A percentile compares a stretch with the other conserved stretches of the same genome.
phyloP scores from a whole-genome alignment of 768 basidiomycete genomes.

The Boletus patriciae region DNA sequence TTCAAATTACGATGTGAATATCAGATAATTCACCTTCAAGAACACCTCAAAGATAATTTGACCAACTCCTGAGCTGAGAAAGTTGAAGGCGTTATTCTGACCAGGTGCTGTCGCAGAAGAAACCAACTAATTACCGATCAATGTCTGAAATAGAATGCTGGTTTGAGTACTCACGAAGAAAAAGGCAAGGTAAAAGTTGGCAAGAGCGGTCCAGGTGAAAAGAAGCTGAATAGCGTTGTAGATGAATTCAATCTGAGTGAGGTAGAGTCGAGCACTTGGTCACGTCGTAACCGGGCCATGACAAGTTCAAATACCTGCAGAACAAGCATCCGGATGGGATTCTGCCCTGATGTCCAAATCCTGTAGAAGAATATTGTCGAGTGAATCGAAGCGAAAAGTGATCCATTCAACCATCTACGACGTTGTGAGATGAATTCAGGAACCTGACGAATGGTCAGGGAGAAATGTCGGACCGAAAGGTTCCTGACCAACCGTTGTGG shows the following conservation, averaged over 20 bases:
- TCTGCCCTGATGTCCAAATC: constrained; percentile 92
- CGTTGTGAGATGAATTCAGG: constrained; percentile 95
- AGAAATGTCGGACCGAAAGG: background rate
- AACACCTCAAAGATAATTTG: constrained; percentile 75
- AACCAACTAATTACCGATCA: constrained; percentile 57
- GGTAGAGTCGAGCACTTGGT: background rate
- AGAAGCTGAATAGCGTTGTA: constrained; percentile 88
- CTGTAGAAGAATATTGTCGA: constrained; percentile 86
- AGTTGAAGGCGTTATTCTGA: constrained; percentile 73
- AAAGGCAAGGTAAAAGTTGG: constrained; percentile 93
- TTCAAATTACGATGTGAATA: constrained; percentile 17
- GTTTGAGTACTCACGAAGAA: constrained; percentile 70
- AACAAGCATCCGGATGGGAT: constrained; percentile 76
- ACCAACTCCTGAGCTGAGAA: constrained; percentile 71
- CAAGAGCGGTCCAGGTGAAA: constrained; percentile 93
- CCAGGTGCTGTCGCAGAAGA: constrained; percentile 67
- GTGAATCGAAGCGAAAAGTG: constrained; percentile 90
- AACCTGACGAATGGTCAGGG: constrained; percentile 41
- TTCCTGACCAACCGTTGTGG: constrained; percentile 56
- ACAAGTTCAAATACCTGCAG: constrained; percentile 45
- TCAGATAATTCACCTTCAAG: constrained; percentile 43
- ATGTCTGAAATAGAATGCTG: constrained; percentile 18
- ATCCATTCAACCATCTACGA: constrained; percentile 86
- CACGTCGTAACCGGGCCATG: background rate
- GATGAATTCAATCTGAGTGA: constrained; percentile 74